Evolutionary conservation across 75 land plant species (phyloP).

Genomic region (Picea sitchensis): DNA sequence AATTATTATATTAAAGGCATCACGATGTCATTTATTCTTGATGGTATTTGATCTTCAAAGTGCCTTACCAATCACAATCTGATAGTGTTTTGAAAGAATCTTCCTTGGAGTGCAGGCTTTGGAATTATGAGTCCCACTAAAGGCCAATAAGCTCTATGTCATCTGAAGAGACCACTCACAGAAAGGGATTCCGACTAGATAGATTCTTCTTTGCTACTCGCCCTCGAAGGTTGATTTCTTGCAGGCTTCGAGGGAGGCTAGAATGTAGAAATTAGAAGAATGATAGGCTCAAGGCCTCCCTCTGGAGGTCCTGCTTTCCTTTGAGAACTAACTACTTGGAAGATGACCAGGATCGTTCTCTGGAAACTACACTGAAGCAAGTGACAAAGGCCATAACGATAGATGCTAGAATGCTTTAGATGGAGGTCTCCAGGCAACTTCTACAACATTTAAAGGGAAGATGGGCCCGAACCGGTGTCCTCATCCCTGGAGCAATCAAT

Average conservation of each 20-base stretch:
- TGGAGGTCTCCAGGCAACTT: not conserved
- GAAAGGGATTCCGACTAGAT: slow-evolving; percentile 30
- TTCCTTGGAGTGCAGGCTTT: slow-evolving; percentile 19
- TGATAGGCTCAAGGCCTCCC: slow-evolving; percentile 41
- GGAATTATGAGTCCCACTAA: slow-evolving; percentile 12
- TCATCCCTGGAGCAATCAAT: not conserved
- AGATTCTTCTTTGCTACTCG: slow-evolving; percentile 32
- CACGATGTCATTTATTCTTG: slow-evolving; percentile 14
- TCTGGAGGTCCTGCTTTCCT: no score
- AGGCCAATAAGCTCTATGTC: slow-evolving; percentile 18
- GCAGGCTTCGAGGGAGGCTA: slow-evolving; percentile 43
- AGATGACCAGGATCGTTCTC: not conserved
- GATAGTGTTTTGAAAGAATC: slow-evolving; percentile 12
- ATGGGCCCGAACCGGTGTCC: not conserved
- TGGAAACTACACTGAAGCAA: not conserved
- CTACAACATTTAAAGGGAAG: not conserved
- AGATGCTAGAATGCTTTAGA: not conserved
- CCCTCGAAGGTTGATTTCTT: slow-evolving; percentile 32
- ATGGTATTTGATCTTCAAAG: slow-evolving; percentile 10
- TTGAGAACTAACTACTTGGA: not conserved
- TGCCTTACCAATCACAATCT: not conserved
- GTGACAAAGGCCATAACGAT: not conserved
- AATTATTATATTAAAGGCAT: slow-evolving; percentile 18
- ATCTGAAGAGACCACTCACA: slow-evolving; percentile 28
- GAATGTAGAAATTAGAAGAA: slow-evolving; percentile 43